Percentiles rank a stretch among this genome's conserved stretches.
Conservation (phyloP, 495 filamentous ascomycete genomes). For the Alectoria sarmentosa region DNA sequence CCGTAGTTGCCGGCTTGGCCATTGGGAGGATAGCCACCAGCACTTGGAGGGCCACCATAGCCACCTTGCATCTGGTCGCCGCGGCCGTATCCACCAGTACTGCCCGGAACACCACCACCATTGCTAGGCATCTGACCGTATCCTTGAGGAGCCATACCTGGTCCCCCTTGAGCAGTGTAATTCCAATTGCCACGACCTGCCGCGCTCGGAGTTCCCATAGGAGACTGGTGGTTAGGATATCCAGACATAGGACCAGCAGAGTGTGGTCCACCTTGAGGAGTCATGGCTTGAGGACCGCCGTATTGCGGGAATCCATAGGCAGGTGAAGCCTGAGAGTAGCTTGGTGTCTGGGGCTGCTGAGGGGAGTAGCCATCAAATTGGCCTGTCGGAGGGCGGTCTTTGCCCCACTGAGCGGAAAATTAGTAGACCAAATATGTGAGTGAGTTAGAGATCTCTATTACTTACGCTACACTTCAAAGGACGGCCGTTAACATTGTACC, state of each 20-base stretch:
- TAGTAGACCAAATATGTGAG: conserved; percentile 26
- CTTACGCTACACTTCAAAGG: conserved; percentile 97
- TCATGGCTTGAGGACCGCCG: conserved; percentile 64
- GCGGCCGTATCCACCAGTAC: conserved; percentile 75
- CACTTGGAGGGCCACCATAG: conserved; percentile 55
- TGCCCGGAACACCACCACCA: conserved; percentile 64
- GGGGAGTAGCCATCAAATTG: conserved; percentile 78
- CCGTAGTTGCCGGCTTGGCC: conserved; percentile 39
- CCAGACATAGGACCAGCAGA: conserved; percentile 23
- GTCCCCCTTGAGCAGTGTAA: conserved; percentile 48
- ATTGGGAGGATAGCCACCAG: conserved; percentile 35
- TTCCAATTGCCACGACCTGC: conserved; percentile 54
- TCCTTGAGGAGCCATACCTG: conserved; percentile 51
- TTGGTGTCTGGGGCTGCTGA: conserved; percentile 61
- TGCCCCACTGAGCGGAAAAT: conserved; percentile 71
- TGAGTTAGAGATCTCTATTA: conserved; percentile 25
- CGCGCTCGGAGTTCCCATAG: conserved; percentile 47
- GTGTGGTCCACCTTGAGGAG: conserved; percentile 51
- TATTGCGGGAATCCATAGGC: conserved; percentile 93
- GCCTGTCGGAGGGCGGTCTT: conserved; percentile 88
- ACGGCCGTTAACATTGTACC: conserved; percentile 95
- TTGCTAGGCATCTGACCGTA: conserved; percentile 58
- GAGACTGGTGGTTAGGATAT: conserved; percentile 29
- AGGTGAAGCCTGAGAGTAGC: conserved; percentile 56
- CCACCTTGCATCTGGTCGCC: conserved; percentile 66